Evolutionary conservation across 768 basidiomycete species (phyloP).

Genomic region (Sarcodon sp.): DNA sequence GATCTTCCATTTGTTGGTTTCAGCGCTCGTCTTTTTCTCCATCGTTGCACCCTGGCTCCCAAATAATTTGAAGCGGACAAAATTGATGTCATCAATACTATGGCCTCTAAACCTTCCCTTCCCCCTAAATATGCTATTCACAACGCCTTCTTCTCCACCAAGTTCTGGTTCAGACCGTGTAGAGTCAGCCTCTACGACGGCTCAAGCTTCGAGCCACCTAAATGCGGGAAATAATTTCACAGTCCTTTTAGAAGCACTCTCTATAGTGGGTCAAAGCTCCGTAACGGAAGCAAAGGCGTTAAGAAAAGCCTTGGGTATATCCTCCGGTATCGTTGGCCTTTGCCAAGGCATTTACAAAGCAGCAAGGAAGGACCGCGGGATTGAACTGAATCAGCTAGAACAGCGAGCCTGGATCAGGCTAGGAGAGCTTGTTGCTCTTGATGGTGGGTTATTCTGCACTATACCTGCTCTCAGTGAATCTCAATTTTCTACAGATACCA

Average conservation of each 20-base stretch:
- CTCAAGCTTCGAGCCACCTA: too few species aligned
- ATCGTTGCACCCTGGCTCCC: slow-evolving; percentile 39
- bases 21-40: slow-evolving; percentile 44
- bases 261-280: slow-evolving; percentile 18
- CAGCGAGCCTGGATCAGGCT: slow-evolving; percentile 37
- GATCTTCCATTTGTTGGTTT: slow-evolving; percentile 52
- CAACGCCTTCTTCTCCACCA: not conserved
- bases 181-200: not conserved
- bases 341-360: slow-evolving; percentile 18
- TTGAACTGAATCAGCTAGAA: slow-evolving; percentile 28
- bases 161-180: not conserved
- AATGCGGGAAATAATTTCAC: not conserved
- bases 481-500: slow-evolving; percentile 18
- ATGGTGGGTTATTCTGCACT: slow-evolving; percentile 14
- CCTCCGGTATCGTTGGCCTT: slow-evolving; percentile 23
- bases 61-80: slow-evolving; percentile 8
- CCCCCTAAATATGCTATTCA: not conserved
- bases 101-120: not conserved
- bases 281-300: slow-evolving; percentile 25
- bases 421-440: slow-evolving; percentile 31
- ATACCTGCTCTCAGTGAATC: slow-evolving; percentile 2
- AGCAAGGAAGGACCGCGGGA: slow-evolving; percentile 14
- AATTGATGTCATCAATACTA: slow-evolving; percentile 4
- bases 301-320: slow-evolving; percentile 25
- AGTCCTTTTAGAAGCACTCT: slow-evolving; percentile 20